Percentiles rank a stretch among this genome's conserved stretches.
These are phyloP conservation scores for Neurospora sublineolata DNA, from an alignment of 495 filamentous ascomycete species.

Conservation along the genomic window DNA sequence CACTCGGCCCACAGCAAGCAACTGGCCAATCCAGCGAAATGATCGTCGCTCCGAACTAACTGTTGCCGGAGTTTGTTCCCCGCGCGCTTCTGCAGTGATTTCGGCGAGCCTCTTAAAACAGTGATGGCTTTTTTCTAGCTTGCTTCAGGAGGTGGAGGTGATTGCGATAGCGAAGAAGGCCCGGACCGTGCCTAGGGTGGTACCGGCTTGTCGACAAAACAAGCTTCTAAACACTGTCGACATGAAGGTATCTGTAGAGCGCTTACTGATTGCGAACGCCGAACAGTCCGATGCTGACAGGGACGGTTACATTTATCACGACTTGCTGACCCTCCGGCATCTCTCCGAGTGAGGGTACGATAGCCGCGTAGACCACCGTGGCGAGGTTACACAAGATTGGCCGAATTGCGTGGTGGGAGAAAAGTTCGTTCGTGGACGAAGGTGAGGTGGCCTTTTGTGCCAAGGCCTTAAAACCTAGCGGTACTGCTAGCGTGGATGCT, in stretches of 20 bases:
- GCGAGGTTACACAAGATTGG: not conserved
- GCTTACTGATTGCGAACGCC: not conserved
- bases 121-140: not conserved
- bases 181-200: not conserved
- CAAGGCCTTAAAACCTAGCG: too few species aligned
- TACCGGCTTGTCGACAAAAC: not conserved
- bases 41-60: not conserved
- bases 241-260: not conserved
- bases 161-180: not conserved
- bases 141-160: not conserved
- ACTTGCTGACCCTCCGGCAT: not conserved
- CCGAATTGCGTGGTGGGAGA: not conserved
- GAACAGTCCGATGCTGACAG: not conserved
- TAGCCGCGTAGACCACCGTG: not conserved
- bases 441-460: too few species aligned
- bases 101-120: not conserved
- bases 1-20: not conserved
- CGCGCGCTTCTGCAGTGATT: not conserved
- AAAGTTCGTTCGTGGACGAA: not conserved
- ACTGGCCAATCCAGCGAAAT: not conserved
- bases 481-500: not conserved
- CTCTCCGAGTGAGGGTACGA: not conserved
- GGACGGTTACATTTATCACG: not conserved
- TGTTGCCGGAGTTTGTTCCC: not conserved
- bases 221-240: not conserved